Evolutionary conservation across 805 yeast species (phyloP).

Genomic region (Saccharomycopsis sp.): DNA sequence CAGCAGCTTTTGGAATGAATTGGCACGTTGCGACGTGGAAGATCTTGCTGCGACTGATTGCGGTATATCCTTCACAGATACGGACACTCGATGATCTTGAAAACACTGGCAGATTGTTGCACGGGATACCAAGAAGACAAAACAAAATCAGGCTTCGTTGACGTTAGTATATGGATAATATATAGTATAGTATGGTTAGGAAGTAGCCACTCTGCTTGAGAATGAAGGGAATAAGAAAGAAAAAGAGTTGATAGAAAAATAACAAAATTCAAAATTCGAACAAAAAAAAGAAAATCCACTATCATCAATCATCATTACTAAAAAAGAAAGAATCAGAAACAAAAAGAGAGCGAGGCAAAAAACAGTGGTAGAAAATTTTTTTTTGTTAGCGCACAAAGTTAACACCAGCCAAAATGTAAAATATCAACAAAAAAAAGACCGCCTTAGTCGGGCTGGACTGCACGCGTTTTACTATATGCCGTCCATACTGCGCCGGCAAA

Average conservation of each 20-base stretch:
- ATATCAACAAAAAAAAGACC: background rate
- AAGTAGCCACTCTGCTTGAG: background rate
- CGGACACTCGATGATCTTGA: background rate
- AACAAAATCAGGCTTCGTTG: background rate
- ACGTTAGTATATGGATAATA: background rate
- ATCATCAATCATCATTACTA: background rate
- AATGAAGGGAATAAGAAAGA: background rate
- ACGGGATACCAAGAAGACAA: background rate
- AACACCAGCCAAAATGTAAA: background rate
- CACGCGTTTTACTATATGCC: background rate
- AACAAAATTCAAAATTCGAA: background rate
- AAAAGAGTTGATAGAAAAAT: background rate
- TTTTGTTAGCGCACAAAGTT: background rate
- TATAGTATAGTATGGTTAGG: background rate
- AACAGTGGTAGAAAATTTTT: background rate
- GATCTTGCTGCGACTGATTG: background rate
- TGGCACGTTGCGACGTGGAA: background rate
- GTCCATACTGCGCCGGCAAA: background rate
- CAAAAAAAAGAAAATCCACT: background rate
- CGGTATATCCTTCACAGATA: background rate
- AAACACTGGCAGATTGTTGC: background rate
- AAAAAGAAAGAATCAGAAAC: background rate
- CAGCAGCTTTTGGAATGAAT: background rate
- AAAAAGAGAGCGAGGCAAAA: background rate
- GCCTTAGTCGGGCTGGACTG: background rate